phyloP scores from a whole-genome alignment of 768 basidiomycete species.

The Amanita exitialis region DNA sequence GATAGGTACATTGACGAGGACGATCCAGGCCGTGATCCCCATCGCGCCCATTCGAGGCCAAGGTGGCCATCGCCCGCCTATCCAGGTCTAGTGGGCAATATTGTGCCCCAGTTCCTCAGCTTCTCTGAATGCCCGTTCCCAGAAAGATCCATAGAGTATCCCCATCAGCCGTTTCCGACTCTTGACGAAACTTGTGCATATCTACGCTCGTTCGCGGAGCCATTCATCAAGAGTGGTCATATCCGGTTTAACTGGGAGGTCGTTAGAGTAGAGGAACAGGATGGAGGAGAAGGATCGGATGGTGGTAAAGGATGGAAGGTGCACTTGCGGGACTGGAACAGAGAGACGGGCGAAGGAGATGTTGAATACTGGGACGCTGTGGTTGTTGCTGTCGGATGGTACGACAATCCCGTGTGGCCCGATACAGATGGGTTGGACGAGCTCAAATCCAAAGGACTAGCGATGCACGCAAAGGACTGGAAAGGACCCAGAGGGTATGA shows the following conservation, averaged over 20 bases:
- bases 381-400: constrained; percentile 35
- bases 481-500: constrained; percentile 27
- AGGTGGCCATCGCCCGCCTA: constrained; percentile 41
- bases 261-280: constrained; percentile 24
- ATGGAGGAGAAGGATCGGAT: neutral
- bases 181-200: constrained; percentile 27
- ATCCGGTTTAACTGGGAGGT: constrained; percentile 35
- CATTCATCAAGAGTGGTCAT: constrained; percentile 18
- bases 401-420: constrained; percentile 36
- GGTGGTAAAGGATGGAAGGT: constrained; percentile 28
- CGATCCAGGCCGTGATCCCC: constrained; percentile 11
- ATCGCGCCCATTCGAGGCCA: constrained; percentile 15
- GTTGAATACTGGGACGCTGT: constrained; percentile 40
- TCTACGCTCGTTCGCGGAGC: constrained; percentile 23
- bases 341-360: constrained; percentile 20
- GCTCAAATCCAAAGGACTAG: constrained; percentile 20
- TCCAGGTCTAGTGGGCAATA: constrained; percentile 37
- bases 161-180: constrained; percentile 30
- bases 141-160: constrained; percentile 12
- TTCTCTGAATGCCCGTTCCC: constrained; percentile 29
- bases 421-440: constrained; percentile 30
- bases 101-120: constrained; percentile 33
- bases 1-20: neutral
- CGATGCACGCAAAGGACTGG: constrained; percentile 34
- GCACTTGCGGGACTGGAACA: neutral